These are phyloP conservation scores for Paramecium sexaurelia DNA, from an alignment of 73 alveolate genomes.

Conservation along the genomic window DNA sequence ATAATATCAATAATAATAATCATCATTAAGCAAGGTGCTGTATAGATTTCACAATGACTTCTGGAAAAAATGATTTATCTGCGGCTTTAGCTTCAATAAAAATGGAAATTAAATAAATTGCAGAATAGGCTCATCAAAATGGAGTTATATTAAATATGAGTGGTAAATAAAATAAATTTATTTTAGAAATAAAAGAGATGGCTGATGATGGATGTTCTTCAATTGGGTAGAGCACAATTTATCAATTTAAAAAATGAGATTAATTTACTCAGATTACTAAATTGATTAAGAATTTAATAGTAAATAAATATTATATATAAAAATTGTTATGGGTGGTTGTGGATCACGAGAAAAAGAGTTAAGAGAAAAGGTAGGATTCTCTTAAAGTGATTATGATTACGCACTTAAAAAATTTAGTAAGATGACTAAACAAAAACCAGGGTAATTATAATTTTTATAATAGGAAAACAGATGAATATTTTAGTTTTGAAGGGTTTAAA, in stretches of 20 bases:
- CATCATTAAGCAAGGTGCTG: background rate
- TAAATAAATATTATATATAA: constrained; percentile 10
- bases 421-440: constrained; percentile 49
- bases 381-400: constrained; percentile 12
- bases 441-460: background rate
- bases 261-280: background rate
- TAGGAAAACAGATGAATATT: constrained; percentile 18
- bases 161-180: background rate
- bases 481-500: constrained; percentile 34
- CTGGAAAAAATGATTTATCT: constrained; percentile 11
- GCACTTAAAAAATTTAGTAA: constrained; percentile 32
- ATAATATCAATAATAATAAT: background rate
- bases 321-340: constrained; percentile 49
- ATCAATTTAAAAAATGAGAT: background rate
- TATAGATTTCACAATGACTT: constrained; percentile 5
- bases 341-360: constrained; percentile 57
- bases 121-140: background rate
- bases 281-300: background rate
- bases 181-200: background rate
- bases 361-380: constrained; percentile 39
- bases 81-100: background rate
- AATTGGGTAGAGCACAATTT: background rate
- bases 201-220: constrained; percentile 9
- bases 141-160: background rate
- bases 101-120: background rate